Evolutionary conservation across 139 green algal species (phyloP).

Genomic region (Limnomonas spitsbergensis): DNA sequence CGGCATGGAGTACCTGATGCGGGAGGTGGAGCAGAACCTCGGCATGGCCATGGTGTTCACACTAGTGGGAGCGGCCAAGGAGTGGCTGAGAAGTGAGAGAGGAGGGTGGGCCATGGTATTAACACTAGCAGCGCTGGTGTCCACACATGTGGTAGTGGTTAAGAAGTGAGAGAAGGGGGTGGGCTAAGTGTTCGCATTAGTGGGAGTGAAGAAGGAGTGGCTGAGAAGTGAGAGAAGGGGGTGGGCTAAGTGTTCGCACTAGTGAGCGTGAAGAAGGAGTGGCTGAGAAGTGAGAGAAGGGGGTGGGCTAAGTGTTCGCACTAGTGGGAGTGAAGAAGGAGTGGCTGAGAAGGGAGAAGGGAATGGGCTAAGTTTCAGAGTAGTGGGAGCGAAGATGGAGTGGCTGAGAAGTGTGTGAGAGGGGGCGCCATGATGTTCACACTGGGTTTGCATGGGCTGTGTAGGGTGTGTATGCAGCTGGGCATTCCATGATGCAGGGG

Average conservation of each 20-base stretch:
- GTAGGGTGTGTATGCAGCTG: too few relatives aligned
- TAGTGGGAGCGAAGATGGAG: conserved; percentile 67
- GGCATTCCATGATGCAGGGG: too few relatives aligned
- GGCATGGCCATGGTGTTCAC: conserved; percentile 83
- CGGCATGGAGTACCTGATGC: conserved; percentile 40
- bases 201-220: conserved; percentile 69
- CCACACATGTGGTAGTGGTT: background rate
- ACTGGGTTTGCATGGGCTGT: too few relatives aligned
- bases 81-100: conserved; percentile 64
- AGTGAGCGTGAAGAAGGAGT: conserved; percentile 55
- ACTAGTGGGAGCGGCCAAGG: conserved; percentile 64
- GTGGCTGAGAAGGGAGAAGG: conserved; percentile 67
- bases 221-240: conserved; percentile 39
- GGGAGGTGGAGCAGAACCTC: conserved; percentile 52
- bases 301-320: conserved; percentile 79
- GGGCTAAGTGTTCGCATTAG: conserved; percentile 76
- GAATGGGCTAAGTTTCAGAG: conserved; percentile 80
- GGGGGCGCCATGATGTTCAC: background rate
- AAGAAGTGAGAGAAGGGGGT: too few relatives aligned
- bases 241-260: background rate
- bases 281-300: too few relatives aligned
- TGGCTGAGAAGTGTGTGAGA: conserved; percentile 57
- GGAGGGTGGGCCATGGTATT: background rate
- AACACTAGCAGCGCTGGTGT: background rate
- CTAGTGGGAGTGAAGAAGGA: conserved; percentile 67